Evolutionary conservation across 164 flowering plant species (phyloP).

Genomic region (Sedum album): DNA sequence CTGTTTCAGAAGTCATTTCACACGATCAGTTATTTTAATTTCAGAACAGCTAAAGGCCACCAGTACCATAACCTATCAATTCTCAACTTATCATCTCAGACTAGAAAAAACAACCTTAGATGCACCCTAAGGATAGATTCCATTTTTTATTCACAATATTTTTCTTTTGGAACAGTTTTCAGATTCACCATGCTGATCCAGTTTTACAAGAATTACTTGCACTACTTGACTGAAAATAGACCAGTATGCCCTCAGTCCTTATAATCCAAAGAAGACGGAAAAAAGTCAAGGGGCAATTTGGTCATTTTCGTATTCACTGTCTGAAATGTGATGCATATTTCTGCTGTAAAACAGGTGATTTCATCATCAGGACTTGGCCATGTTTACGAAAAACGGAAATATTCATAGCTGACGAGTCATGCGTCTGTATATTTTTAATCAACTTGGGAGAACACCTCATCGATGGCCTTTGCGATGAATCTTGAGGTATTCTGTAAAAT

Average conservation of each 20-base stretch:
- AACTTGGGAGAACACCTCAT: background rate
- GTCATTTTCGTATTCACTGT: too few species aligned
- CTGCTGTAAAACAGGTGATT: too few species aligned
- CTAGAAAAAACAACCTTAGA: background rate
- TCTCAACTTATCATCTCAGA: background rate
- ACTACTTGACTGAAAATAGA: too few species aligned
- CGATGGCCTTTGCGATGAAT: conserved; percentile 34
- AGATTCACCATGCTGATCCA: background rate
- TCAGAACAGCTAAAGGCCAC: background rate
- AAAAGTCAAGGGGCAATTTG: too few species aligned
- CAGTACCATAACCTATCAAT: background rate
- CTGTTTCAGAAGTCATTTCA: background rate
- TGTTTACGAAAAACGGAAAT: too few species aligned
- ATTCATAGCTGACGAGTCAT: background rate
- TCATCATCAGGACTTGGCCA: background rate
- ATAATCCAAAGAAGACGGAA: too few species aligned
- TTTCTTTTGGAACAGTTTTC: background rate
- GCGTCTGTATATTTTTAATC: background rate
- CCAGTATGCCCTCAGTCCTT: too few species aligned
- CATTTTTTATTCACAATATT: background rate
- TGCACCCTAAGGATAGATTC: background rate
- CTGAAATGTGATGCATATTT: too few species aligned
- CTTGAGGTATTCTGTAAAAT: conserved; percentile 26
- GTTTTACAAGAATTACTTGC: too few species aligned
- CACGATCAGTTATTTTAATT: background rate